These are phyloP conservation scores for Mortierella sp. DNA, from an alignment of 371 early-diverging fungal genomes.

Conservation along the genomic window DNA sequence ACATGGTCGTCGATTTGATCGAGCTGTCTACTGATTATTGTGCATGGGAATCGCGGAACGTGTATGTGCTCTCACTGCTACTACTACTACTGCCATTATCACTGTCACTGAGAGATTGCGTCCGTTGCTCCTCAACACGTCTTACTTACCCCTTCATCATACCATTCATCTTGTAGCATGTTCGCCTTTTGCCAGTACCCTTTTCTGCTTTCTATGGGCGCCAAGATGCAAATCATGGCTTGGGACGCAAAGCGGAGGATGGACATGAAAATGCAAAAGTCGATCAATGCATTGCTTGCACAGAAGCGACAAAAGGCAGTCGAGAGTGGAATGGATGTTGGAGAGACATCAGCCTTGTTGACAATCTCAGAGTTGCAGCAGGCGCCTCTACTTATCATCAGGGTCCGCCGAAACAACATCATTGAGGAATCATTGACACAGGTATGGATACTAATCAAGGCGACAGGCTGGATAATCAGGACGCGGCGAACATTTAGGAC, in stretches of 20 bases:
- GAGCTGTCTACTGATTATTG: conserved; percentile 84
- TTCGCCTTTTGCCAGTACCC: conserved; percentile 93
- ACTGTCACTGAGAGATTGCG: too few relatives aligned
- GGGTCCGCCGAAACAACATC: conserved; percentile 84
- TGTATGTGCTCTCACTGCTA: too few relatives aligned
- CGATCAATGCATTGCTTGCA: conserved; percentile 32
- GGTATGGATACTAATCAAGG: too few relatives aligned
- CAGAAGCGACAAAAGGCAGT: conserved; percentile 32
- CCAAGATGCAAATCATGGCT: conserved; percentile 89
- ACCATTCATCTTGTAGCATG: conserved; percentile 14
- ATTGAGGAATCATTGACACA: conserved; percentile 88
- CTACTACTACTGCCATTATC: too few relatives aligned
- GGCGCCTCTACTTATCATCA: conserved; percentile 81
- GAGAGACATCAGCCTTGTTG: conserved; percentile 16
- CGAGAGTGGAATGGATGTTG: conserved; percentile 18
- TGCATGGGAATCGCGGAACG: conserved; percentile 85
- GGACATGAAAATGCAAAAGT: conserved; percentile 75
- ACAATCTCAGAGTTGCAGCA: conserved; percentile 69
- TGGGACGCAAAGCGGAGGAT: conserved; percentile 90
- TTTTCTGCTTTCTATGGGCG: conserved; percentile 85
- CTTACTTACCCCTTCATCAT: neutral
- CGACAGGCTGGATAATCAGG: too few relatives aligned
- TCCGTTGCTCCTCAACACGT: too few relatives aligned
- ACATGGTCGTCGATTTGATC: conserved; percentile 84
- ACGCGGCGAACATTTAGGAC: too few relatives aligned